Evolutionary conservation across 2,329 filamentous ascomycete species (phyloP).

Genomic region (Colletotrichum viniferum): DNA sequence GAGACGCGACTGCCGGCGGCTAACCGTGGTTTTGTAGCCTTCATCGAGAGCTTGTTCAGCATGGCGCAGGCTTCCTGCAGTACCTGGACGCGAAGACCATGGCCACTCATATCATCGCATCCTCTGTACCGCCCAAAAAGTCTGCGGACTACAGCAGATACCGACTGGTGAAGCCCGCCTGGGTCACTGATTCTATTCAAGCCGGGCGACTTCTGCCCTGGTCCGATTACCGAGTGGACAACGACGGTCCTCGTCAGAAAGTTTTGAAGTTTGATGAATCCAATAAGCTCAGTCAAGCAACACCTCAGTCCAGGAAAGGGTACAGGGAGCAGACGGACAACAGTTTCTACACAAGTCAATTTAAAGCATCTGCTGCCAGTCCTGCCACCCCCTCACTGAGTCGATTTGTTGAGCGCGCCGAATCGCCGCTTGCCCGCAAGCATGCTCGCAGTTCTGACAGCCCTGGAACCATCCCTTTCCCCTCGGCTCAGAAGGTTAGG

Average conservation of each 20-base stretch:
- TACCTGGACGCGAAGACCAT: constrained; percentile 94
- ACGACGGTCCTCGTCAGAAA: constrained; percentile 80
- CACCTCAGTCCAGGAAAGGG: constrained; percentile 58
- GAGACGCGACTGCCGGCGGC: background rate
- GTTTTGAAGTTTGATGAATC: constrained; percentile 70
- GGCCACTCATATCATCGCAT: constrained; percentile 95
- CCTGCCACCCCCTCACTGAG: constrained; percentile 31
- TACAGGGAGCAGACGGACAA: constrained; percentile 83
- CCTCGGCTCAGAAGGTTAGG: background rate
- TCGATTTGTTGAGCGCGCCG: constrained; percentile 30
- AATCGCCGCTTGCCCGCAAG: constrained; percentile 23
- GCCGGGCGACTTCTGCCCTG: constrained; percentile 85
- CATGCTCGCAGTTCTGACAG: background rate
- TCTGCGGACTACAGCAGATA: constrained; percentile 85
- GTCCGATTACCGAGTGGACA: constrained; percentile 81
- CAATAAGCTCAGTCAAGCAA: constrained; percentile 69
- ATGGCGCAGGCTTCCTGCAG: constrained; percentile 95
- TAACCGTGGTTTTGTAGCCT: constrained; percentile 48
- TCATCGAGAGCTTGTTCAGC: constrained; percentile 83
- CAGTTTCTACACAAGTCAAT: constrained; percentile 82
- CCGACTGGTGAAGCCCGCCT: constrained; percentile 91
- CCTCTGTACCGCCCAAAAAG: constrained; percentile 90
- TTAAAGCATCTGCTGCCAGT: constrained; percentile 45
- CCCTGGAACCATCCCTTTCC: constrained; percentile 23
- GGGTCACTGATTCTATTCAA: constrained; percentile 88